Base-by-base conservation (phyloP, 257 asterid genomes). In the Gentiana macrophylla region DNA sequence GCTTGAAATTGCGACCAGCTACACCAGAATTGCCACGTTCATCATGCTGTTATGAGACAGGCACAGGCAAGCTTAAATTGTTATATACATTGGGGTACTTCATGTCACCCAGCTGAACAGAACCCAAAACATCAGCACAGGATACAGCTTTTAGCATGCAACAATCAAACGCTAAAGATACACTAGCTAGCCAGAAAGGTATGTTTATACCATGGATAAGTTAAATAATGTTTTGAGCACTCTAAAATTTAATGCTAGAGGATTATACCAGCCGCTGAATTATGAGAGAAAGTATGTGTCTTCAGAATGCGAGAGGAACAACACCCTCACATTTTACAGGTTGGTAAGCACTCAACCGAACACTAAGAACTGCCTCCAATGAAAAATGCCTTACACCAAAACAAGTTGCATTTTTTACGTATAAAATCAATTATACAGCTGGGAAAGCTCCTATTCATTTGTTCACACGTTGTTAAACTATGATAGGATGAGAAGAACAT, bases 41-140 rank as follows among this genome's bases (percentile, higher is more conserved):
- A 66, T 84, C 95, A 64, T 82, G 96, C 98, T 90, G 98, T 70
- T 79, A 90, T 49, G 84, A 86, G 80, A 90, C 89, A 90, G 63
- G 77, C 80, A 89, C 70, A 86, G 86, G 82, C 84, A 82, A 77
- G 81, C 81, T 89, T 71, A 88, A 86, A 80, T 80, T 68, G 81
- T 90, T 84, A 89, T 81, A 79, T 77, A 71, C 68, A 64, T 57
- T 66, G 74, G 72, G 65, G 71, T 67, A 77, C 81, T 71, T 71
- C 68, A 71, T 84, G 70, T 75, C 83, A 78, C 70, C 76, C 67
- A 67, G 81, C 79, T 70, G 84, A 74, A 73, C 71, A 63, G 72
- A 66, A 70, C 73, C 74, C 62, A 71, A 41, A 65, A n/a, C 33
- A 76, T 67, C 62, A 63, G 73, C 77, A 76, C 37, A 64, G 62